Evolutionary conservation across 2,329 filamentous ascomycete species (phyloP), one percentile per base, ranked within the genome.

Genomic region (Sclerotinia borealis): DNA sequence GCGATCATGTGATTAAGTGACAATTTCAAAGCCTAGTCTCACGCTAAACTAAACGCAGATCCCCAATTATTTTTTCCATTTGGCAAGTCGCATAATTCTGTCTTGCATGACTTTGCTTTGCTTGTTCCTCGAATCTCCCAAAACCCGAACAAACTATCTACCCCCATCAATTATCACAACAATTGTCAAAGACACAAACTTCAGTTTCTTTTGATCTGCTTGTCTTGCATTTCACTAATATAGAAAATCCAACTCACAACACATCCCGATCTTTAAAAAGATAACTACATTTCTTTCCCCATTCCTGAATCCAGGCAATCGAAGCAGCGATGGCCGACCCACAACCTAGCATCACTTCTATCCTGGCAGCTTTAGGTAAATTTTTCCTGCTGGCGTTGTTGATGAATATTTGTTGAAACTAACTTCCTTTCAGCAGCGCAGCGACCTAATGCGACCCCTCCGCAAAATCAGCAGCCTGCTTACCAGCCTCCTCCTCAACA

Each of bases 361-460:
- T 83, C 68, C 74, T 83, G 59, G 80, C 80, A 64, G 80, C 80
- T 54, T 75, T 83, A 60, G 79, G 79, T 80, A 72, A 68, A 70
- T 45, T 63, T 62, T 41, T 49, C 9, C 41, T 10, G 19, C 29
- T 56, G 31, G 31, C 43, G 43, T 36, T 36, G 17, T 48, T 58
- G 31, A 54, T 15, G 13, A 34, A 22, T 43, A 27, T 6, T 54
- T 7, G 45, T 54, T 37, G 37, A 56, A 63, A 59, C 68, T 72
- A 60, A 71, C 54, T 36, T 41, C 22, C 51, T 62, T n/a, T 51
- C 67, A 80, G 81, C 81, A 69, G 79, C 81, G 29, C 78, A 81
- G 67, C 77, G 78, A 59, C 77, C 79, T 49, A 77, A 78, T 63
- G 76, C 76, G 31, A 78, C 79, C 15, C 79, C 80, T 22, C 76